These are phyloP conservation scores for Tylopilus balloui DNA, from an alignment of 768 basidiomycete genomes.

Conservation along the genomic window DNA sequence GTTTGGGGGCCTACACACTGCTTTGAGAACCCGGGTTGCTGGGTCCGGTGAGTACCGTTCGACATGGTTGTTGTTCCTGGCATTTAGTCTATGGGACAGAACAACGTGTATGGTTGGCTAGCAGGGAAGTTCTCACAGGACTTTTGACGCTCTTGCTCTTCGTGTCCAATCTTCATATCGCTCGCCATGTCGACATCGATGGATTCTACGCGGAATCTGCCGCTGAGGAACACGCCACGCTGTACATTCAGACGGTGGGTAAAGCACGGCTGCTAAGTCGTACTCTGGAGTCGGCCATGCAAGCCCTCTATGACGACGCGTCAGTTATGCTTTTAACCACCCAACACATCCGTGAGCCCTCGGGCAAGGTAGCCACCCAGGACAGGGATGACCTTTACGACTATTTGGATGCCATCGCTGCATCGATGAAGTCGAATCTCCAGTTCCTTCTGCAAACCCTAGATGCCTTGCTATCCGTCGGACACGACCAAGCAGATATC, in stretches of 20 bases:
- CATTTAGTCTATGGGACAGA: conserved; percentile 17
- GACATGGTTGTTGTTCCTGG: background rate
- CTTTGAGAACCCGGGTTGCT: conserved; percentile 20
- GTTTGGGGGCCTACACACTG: conserved; percentile 34
- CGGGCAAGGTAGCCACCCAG: background rate
- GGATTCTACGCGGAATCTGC: conserved; percentile 53
- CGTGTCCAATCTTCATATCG: conserved; percentile 70
- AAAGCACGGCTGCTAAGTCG: conserved; percentile 65
- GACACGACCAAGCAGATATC: conserved; percentile 67
- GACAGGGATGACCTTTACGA: conserved; percentile 32
- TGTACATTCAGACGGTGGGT: conserved; percentile 62
- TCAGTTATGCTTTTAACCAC: conserved; percentile 53
- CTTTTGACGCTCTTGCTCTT: conserved; percentile 56
- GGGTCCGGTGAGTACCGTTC: conserved; percentile 23
- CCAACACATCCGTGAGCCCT: conserved; percentile 37
- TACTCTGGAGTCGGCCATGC: conserved; percentile 63
- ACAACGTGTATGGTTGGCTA: conserved; percentile 31
- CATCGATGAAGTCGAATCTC: conserved; percentile 55
- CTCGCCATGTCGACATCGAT: conserved; percentile 79
- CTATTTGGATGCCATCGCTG: conserved; percentile 45
- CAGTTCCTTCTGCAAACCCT: conserved; percentile 53
- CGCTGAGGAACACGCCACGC: conserved; percentile 39
- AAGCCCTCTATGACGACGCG: conserved; percentile 72
- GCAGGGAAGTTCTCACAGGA: conserved; percentile 50
- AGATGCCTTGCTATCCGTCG: conserved; percentile 57